These are phyloP conservation scores for Bruguiera gymnorhiza DNA, from an alignment of 345 rosid species.

Conservation along the genomic window DNA sequence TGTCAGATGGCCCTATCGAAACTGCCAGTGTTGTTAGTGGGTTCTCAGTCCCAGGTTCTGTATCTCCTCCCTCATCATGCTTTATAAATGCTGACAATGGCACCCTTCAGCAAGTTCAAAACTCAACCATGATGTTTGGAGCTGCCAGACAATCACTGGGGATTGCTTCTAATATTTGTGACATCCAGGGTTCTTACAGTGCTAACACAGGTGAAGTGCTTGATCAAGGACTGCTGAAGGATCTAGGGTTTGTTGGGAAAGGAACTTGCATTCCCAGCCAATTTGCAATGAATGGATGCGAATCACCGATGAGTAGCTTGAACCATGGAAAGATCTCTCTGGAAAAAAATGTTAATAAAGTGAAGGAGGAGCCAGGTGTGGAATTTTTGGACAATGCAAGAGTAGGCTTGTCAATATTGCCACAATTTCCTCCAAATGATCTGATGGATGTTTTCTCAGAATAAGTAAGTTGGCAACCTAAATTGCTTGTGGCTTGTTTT, in stretches of 20 bases:
- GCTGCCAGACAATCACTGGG: constrained; percentile 32
- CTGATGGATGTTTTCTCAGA: constrained; percentile 49
- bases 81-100: constrained; percentile 37
- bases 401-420: constrained; percentile 33
- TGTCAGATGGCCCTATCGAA: constrained; percentile 33
- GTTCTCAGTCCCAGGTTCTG: constrained; percentile 29
- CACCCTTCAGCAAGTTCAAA: constrained; percentile 31
- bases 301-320: constrained; percentile 29
- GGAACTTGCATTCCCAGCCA: constrained; percentile 36
- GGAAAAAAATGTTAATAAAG: constrained; percentile 30
- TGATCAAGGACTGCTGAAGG: constrained; percentile 38
- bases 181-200: constrained; percentile 30
- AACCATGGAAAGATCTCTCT: constrained; percentile 24
- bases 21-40: constrained; percentile 27
- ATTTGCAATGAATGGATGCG: constrained; percentile 44
- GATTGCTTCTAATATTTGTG: constrained; percentile 23
- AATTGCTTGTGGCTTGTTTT: not conserved
- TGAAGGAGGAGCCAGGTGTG: constrained; percentile 51
- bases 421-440: constrained; percentile 44
- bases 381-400: constrained; percentile 39
- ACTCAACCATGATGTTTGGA: constrained; percentile 25
- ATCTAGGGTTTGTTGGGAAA: constrained; percentile 43
- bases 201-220: constrained; percentile 35
- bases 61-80: constrained; percentile 41
- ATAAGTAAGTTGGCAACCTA: constrained; percentile 36